Base-by-base conservation (phyloP, 1,284 basidiomycete species). In the Microbotryomycetes sp. region DNA sequence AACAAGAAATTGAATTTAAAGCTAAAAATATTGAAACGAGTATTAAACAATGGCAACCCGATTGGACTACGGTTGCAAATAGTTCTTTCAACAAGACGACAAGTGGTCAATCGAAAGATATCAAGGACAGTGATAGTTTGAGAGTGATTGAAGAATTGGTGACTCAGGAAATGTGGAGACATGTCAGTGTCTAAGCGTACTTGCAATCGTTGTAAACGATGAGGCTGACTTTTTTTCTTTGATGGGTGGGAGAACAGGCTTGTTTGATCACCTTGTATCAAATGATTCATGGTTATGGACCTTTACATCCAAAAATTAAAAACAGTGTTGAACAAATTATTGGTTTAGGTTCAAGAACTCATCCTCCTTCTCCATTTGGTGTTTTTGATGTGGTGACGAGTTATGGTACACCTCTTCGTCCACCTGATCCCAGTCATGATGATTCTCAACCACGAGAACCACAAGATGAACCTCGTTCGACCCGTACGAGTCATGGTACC, bases 121-220 rank as follows among this genome's bases (percentile, higher is more conserved):
- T n/a, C n/a, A n/a, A n/a, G n/a, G n/a, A n/a, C n/a, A n/a, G n/a
- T 26, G 31, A 42, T 42, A 45, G 32, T 7, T 19, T 25, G 19
- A 23, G 22, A 19, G 25, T 23, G 22, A 25, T 54, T 36, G 31
- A 31, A 9, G 36, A 42, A 12, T 19, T 54, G 15, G 53, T 36
- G 14, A 28, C 53, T 16, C 36, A 45, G 53, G 53, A 54, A 36
- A 54, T 54, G 31, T 54, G 53, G 53, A 3, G 53, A 7, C 53
- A 54, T 28, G 53, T 53, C 19, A 53, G 30, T 53, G 2, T 4
- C 15, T 15, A 2, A 29, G 30, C 15, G 19, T 7, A 6, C 26
- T 29, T 4, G 2, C 23, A 16, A 9, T 7, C 9, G 4, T 50
- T 7, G 15, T 50, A 23, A 16, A 23, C 49, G 14, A 26, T 31